Evolutionary conservation across 345 rosid genomes (phyloP), one percentile per base, ranked within the genome.

Genomic region (Dimocarpus longan): DNA sequence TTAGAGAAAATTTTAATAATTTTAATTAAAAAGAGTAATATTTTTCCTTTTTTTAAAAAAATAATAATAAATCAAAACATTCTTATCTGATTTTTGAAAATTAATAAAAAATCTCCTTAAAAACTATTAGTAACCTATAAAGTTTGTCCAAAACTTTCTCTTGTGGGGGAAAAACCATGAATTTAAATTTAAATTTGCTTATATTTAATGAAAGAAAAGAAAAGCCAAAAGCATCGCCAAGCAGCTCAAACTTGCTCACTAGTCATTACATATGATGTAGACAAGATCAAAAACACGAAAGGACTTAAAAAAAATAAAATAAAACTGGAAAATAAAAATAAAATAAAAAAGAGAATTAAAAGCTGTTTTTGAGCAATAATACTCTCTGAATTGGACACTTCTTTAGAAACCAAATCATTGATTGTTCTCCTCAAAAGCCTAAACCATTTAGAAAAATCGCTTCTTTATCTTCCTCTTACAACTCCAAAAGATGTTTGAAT

Each of bases 341-440:
- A 11, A 52, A 32, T 18, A n/a, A 71, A 8, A 69, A n/a, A 37
- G 22, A 9, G 11, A 21, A 73, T 28, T 71, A 1, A 80, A 66
- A 73, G 79, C 67, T 22, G 67, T 3, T 68, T 12, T 68, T 63
- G 3, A 71, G 65, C 67, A 73, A 81, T 60, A 62, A 73, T 73
- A 77, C 74, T 75, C 59, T 70, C 69, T 54, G 73, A 64, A 73
- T 39, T 78, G 77, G 42, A 43, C 59, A 62, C 75, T 74, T 84
- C 75, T 80, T 80, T 81, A 22, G 71, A 66, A 74, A 64, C 78
- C 76, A 71, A 50, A 62, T 78, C n/a, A 43, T 78, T 68, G n/a
- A 44, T 76, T 63, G 63, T 77, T 24, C 64, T 74, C 71, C 83
- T 86, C 8, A 74, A 81, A 81, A 83, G 83, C 67, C 79, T 66